Conservation (phyloP, 2,329 filamentous ascomycete species). For the Aspergillus thermomutatus region DNA sequence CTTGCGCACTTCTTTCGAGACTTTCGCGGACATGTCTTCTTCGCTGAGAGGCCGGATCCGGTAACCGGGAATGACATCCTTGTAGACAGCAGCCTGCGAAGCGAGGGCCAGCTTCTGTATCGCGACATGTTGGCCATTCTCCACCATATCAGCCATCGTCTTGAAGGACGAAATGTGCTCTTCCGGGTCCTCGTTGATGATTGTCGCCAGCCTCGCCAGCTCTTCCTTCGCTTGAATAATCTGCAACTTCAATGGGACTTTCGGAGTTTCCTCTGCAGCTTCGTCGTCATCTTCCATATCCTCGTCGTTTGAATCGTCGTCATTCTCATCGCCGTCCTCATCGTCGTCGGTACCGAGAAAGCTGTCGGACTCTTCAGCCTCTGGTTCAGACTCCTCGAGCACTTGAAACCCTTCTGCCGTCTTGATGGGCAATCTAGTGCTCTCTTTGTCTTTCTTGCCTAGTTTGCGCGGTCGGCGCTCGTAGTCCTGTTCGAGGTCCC, state of each 20-base stretch:
- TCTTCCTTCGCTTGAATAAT: slow-evolving; percentile 88
- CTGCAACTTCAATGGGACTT: slow-evolving; percentile 72
- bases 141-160: slow-evolving; percentile 68
- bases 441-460: slow-evolving; percentile 71
- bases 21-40: slow-evolving; percentile 69
- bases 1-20: slow-evolving; percentile 87
- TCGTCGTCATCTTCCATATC: slow-evolving; percentile 47
- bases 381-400: slow-evolving; percentile 44
- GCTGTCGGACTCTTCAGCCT: slow-evolving; percentile 57
- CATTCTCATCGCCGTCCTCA: slow-evolving; percentile 49
- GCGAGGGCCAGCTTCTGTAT: slow-evolving; percentile 84
- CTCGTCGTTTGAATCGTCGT: slow-evolving; percentile 22
- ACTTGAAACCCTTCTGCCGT: slow-evolving; percentile 75
- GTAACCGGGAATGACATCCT: slow-evolving; percentile 94
- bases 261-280: slow-evolving; percentile 51
- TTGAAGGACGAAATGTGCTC: slow-evolving; percentile 81
- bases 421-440: slow-evolving; percentile 78
- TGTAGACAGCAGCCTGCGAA: slow-evolving; percentile 86
- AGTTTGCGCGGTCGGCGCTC: slow-evolving; percentile 73
- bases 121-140: slow-evolving; percentile 58
- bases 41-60: slow-evolving; percentile 80
- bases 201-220: slow-evolving; percentile 73
- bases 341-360: slow-evolving; percentile 62
- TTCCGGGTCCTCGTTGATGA: slow-evolving; percentile 89
- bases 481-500: slow-evolving; percentile 91